Conservation (phyloP, 345 rosid species). For the Chamaenerion angustifolium region DNA sequence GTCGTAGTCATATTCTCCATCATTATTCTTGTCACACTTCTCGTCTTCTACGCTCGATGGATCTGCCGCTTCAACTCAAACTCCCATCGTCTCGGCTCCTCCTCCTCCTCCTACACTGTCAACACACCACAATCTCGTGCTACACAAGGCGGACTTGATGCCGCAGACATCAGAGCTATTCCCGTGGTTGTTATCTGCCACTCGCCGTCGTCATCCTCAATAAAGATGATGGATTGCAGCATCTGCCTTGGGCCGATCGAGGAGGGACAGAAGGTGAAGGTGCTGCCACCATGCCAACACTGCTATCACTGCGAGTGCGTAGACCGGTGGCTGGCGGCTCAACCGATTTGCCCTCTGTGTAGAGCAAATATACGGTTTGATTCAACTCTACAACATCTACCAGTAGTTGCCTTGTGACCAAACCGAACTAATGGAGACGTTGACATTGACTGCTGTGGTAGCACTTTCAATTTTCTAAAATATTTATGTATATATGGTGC, state of each 20-base stretch:
- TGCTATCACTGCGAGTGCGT: slow-evolving; percentile 54
- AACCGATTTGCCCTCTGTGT: slow-evolving; percentile 66
- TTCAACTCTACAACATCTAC: slow-evolving; percentile 2
- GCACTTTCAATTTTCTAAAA: too few relatives aligned
- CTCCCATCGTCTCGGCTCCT: too few relatives aligned
- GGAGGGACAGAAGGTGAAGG: slow-evolving; percentile 62
- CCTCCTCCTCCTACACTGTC: background rate
- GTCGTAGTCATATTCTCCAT: slow-evolving; percentile 11
- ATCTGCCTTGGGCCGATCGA: slow-evolving; percentile 55
- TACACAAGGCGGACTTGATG: background rate
- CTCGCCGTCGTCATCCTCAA: slow-evolving; percentile 9
- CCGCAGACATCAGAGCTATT: background rate
- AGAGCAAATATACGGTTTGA: slow-evolving; percentile 28
- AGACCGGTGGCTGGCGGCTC: slow-evolving; percentile 50
- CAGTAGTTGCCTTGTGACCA: background rate
- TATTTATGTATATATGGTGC: too few relatives aligned
- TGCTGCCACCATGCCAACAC: slow-evolving; percentile 50
- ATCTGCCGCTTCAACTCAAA: slow-evolving; percentile 10
- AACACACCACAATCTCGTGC: background rate
- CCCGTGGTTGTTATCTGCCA: slow-evolving; percentile 14
- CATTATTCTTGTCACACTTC: slow-evolving; percentile 12
- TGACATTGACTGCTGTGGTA: too few relatives aligned
- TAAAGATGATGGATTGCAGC: slow-evolving; percentile 28
- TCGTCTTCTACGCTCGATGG: slow-evolving; percentile 32
- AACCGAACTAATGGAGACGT: too few relatives aligned